A percentile compares a stretch with the other conserved stretches of the same genome.
These are phyloP conservation scores for Coelastrella sp. DNA, from an alignment of 139 green algal genomes.

Conservation along the genomic window DNA sequence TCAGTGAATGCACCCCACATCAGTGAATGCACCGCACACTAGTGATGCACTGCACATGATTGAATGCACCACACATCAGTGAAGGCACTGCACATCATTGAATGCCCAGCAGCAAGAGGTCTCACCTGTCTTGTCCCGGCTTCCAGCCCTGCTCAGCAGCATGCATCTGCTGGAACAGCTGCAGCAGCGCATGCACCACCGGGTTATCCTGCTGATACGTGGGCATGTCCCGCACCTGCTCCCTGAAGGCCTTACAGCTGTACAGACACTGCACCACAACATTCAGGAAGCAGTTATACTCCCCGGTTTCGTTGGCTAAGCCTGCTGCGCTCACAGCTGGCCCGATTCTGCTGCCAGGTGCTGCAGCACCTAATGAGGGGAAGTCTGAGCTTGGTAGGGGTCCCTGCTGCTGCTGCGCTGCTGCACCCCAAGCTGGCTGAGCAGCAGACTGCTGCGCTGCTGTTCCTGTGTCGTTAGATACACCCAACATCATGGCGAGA, in stretches of 20 bases:
- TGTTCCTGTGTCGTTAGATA: neutral
- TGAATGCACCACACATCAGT: neutral
- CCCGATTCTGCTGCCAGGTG: neutral
- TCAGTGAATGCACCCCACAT: neutral
- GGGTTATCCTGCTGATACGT: slow-evolving; percentile 2
- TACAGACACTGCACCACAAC: slow-evolving; percentile 89
- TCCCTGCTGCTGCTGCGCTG: neutral
- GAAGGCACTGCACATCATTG: neutral
- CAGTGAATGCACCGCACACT: too few species aligned
- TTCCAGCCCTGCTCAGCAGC: slow-evolving; percentile 44
- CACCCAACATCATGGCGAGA: neutral
- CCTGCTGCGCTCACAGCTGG: slow-evolving; percentile 47
- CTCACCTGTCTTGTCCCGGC: slow-evolving; percentile 36
- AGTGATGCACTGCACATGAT: too few species aligned
- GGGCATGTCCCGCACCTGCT: neutral
- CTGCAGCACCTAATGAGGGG: neutral
- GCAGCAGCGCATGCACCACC: slow-evolving; percentile 71
- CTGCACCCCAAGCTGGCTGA: neutral
- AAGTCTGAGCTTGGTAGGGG: neutral
- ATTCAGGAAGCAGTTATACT: slow-evolving; percentile 96
- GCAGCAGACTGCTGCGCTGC: neutral
- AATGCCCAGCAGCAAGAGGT: neutral
- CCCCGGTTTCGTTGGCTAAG: slow-evolving; percentile 71
- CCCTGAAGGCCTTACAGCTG: slow-evolving; percentile 60
- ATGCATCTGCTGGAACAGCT: slow-evolving; percentile 67